phyloP scores from a whole-genome alignment of 139 green algal genomes.

The Limnomonas spitsbergensis region DNA sequence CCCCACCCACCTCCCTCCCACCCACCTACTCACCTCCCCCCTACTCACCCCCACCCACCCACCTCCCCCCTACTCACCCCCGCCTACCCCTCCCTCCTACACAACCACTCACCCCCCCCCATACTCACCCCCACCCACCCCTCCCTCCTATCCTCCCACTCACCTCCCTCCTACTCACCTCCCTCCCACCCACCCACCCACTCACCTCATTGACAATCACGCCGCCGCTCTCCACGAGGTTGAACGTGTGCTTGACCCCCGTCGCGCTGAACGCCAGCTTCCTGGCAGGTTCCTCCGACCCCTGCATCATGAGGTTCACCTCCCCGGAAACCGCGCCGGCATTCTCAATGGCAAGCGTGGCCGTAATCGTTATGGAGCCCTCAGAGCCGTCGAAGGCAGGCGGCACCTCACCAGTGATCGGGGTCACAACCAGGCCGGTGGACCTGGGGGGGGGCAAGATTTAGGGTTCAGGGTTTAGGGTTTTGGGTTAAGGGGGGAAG shows the following conservation, averaged over 20 bases:
- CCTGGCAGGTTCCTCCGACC: not conserved
- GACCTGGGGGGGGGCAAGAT: not conserved
- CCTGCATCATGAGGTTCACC: not conserved
- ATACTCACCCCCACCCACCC: too few species aligned
- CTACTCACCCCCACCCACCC: too few species aligned
- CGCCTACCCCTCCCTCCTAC: too few species aligned
- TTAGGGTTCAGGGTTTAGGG: too few species aligned
- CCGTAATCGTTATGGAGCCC: not conserved
- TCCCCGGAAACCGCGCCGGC: not conserved
- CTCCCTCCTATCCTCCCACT: too few species aligned
- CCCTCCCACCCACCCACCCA: too few species aligned
- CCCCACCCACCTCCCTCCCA: too few species aligned
- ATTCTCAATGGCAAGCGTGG: not conserved
- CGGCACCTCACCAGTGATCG: not conserved
- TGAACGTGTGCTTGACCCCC: slow-evolving; percentile 34
- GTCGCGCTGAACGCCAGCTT: slow-evolving; percentile 36
- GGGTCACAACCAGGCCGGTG: not conserved
- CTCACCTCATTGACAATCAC: slow-evolving; percentile 25
- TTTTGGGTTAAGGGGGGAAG: too few species aligned
- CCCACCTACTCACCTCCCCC: too few species aligned
- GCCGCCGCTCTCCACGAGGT: slow-evolving; percentile 26
- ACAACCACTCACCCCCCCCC: too few species aligned
- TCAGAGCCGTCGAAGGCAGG: not conserved
- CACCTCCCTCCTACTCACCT: too few species aligned
- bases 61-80: too few species aligned